Evolutionary conservation across 1,284 basidiomycete species (phyloP), one percentile per base, ranked within the genome.

Genomic region (Agroathelia rolfsii): DNA sequence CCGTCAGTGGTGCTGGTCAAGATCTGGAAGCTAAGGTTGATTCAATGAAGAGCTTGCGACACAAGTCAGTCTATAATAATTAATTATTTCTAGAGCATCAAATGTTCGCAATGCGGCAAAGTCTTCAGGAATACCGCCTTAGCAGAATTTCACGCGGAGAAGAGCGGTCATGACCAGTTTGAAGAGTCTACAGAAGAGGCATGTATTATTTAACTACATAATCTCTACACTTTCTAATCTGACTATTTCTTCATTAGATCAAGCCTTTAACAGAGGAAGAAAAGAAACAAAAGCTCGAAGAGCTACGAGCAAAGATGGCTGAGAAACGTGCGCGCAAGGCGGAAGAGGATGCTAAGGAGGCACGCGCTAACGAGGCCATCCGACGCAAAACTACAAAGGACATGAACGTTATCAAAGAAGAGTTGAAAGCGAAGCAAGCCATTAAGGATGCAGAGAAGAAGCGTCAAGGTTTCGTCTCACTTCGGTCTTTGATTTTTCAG

Each of bases 171-270:
- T 52, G 81, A 88, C 52, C 76, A 89, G 43, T 96, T 96, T 45
- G 90, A 94, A 51, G 93, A 98, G 55, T 92, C 86, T 4, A 86
- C 80, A 0, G 92, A 97, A 51, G 93, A 95, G 70, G 88, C 87
- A 19, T 39, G 58, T 45, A 35, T 18, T 28, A 14, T 28, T 13
- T 20, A 20, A n/a, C 28, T 26, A 35, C 17, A 10, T 14, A 19
- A 4, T 14, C 9, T 32, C 9, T 14, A 11, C 25, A n/a, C 33
- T 12, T 28, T 24, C 22, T 20, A 9, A 32, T 22, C 25, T n/a
- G 13, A 9, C 6, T 14, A 18, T 14, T 32, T 30, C n/a, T 17
- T 24, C 12, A 28, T 11, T 43, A 86, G 81, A 76, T 93, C 53
- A 88, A 84, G 52, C 93, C 94, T 0, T 59, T 97, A 33, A 97